Conservation (phyloP, 2,329 filamentous ascomycete species). For the Fusarium sp. region DNA sequence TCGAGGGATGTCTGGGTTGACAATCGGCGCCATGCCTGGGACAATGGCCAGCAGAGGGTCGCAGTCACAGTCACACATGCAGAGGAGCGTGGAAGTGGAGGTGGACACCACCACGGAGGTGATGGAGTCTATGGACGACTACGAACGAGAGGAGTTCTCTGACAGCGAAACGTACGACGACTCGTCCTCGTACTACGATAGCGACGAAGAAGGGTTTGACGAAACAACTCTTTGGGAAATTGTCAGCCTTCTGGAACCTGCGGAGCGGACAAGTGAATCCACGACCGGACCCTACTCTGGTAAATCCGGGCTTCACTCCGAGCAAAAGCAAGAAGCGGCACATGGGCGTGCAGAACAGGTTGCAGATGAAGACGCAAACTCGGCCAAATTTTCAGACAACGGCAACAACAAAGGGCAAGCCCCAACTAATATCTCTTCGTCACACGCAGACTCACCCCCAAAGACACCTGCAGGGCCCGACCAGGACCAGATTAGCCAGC, state of each 20-base stretch:
- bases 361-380: not conserved
- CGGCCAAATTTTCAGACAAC: constrained; percentile 18
- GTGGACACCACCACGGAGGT: constrained; percentile 54
- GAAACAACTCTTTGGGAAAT: constrained; percentile 74
- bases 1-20: constrained; percentile 10
- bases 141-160: constrained; percentile 62
- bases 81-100: constrained; percentile 14
- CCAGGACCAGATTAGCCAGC: constrained; percentile 3
- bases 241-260: constrained; percentile 67
- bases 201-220: constrained; percentile 66
- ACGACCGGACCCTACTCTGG: not conserved
- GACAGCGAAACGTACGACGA: constrained; percentile 43
- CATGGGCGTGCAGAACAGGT: not conserved
- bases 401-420: not conserved
- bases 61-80: constrained; percentile 7
- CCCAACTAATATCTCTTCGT: constrained; percentile 35
- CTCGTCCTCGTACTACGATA: constrained; percentile 39
- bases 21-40: constrained; percentile 61
- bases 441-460: constrained; percentile 18
- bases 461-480: not conserved
- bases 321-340: constrained; percentile 12
- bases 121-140: constrained; percentile 66
- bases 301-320: constrained; percentile 29
- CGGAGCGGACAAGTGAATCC: constrained; percentile 60
- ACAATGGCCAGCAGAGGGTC: constrained; percentile 55